Evolutionary conservation across 2,329 filamentous ascomycete species (phyloP).

Genomic region (Aspergillus sp.): DNA sequence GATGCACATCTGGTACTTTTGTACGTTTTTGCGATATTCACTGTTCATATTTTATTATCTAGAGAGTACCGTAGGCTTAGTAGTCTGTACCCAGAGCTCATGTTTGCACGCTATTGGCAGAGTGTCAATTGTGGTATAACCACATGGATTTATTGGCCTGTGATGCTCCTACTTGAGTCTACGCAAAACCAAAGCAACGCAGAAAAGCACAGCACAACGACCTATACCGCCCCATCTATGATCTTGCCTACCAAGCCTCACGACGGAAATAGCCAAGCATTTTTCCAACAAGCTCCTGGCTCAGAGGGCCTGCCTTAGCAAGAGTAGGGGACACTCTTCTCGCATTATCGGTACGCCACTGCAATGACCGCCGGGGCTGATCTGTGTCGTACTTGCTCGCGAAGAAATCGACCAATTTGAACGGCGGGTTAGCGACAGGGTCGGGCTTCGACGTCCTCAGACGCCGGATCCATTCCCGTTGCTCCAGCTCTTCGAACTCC

Average conservation of each 20-base stretch:
- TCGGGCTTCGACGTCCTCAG: constrained; percentile 50
- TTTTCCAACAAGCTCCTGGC: constrained; percentile 31
- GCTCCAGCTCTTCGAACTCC: constrained; percentile 27
- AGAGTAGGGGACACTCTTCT: constrained; percentile 14
- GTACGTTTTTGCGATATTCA: no score
- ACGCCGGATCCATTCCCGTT: constrained; percentile 29
- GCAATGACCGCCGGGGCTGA: constrained; percentile 6
- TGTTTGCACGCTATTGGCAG: no score
- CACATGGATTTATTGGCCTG: no score
- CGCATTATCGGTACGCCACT: constrained; percentile 21
- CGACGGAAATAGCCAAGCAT: constrained; percentile 35
- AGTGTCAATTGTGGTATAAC: no score
- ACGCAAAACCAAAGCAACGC: no score
- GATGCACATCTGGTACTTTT: no score
- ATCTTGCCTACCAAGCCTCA: constrained; percentile 14
- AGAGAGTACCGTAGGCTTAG: no score
- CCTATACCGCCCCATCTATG: background rate
- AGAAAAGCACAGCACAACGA: no score
- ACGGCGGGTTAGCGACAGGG: constrained; percentile 49
- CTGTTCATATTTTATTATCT: no score
- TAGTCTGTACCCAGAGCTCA: no score
- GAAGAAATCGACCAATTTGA: constrained; percentile 57
- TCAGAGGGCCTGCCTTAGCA: constrained; percentile 10
- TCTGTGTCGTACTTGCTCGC: constrained; percentile 48
- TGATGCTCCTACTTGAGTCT: no score